Conservation (phyloP, 805 yeast species). For the Yarrowia porcina region DNA sequence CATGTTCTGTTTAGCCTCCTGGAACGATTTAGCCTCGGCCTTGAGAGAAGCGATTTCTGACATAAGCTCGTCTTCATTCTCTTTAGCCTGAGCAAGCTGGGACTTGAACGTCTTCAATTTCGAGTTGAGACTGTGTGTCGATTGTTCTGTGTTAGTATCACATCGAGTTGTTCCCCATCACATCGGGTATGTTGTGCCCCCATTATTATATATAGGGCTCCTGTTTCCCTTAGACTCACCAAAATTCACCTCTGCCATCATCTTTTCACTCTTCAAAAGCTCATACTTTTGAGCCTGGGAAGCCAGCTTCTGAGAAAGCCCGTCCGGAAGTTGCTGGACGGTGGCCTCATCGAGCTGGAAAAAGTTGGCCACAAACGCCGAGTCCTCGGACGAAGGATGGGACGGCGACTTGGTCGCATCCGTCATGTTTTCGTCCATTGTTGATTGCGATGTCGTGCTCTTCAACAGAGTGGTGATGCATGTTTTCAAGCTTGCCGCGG, state of each 20-base stretch:
- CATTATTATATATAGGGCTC: too few species aligned
- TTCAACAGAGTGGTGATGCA: background rate
- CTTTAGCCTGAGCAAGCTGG: constrained; percentile 17
- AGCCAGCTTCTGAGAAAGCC: background rate
- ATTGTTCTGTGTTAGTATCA: constrained; percentile 26
- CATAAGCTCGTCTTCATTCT: background rate
- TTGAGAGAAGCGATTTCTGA: background rate
- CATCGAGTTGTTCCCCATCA: too few species aligned
- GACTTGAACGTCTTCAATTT: constrained; percentile 24
- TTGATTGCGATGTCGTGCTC: background rate
- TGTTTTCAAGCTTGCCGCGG: constrained; percentile 14
- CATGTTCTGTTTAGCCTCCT: constrained; percentile 1
- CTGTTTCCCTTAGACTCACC: constrained; percentile 27
- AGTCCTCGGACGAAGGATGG: background rate
- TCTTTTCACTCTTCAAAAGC: constrained; percentile 32
- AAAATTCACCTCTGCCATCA: constrained; percentile 31
- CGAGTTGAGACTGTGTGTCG: constrained; percentile 25
- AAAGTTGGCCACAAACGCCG: constrained; percentile 12
- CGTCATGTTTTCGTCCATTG: constrained; percentile 6
- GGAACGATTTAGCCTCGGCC: background rate
- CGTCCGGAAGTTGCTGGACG: background rate
- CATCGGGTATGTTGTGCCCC: too few species aligned
- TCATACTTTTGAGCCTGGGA: constrained; percentile 32
- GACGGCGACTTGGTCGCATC: background rate
- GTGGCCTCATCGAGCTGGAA: background rate